phyloP scores from a whole-genome alignment of 1,139 yeast species.

The Casaregolazyma lundiana region DNA sequence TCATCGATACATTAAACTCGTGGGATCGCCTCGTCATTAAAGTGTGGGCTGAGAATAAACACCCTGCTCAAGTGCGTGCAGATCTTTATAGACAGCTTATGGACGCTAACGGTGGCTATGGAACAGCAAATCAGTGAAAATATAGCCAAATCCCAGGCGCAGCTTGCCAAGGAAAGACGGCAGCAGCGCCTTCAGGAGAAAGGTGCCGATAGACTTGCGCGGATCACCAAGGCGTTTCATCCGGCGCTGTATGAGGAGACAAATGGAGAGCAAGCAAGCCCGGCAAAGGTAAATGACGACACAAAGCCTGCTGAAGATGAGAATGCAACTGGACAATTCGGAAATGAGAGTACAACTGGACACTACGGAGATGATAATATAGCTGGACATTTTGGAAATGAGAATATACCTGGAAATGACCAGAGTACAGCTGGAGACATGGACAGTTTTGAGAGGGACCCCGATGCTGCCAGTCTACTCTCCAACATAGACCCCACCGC shows the following conservation, averaged over 20 bases:
- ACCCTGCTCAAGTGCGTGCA: conserved; percentile 18
- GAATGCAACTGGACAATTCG: not conserved
- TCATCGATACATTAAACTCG: conserved; percentile 16
- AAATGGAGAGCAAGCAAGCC: not conserved
- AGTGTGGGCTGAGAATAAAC: conserved; percentile 8
- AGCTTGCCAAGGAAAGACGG: conserved; percentile 34
- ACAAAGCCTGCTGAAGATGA: not conserved
- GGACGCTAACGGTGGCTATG: conserved; percentile 3
- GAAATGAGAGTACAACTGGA: not conserved
- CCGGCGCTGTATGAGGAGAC: conserved; percentile 6
- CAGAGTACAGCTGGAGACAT: too few species aligned
- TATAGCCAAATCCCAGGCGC: not conserved
- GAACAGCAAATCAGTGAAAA: conserved; percentile 1
- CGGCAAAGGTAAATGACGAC: not conserved
- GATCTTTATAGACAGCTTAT: conserved; percentile 10
- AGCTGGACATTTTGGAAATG: too few species aligned
- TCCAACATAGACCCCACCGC: not conserved
- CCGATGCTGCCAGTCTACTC: not conserved
- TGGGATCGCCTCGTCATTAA: conserved; percentile 20
- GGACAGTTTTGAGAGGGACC: too few species aligned
- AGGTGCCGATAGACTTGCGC: conserved; percentile 34
- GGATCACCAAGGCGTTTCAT: conserved; percentile 31
- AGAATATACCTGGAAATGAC: too few species aligned
- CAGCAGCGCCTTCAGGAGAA: conserved; percentile 34
- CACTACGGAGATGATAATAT: too few species aligned